A percentile compares a stretch with the other conserved stretches of the same genome.
phyloP scores from a whole-genome alignment of 192 early-diverging fungal genomes.

The Coemansia sp. region DNA sequence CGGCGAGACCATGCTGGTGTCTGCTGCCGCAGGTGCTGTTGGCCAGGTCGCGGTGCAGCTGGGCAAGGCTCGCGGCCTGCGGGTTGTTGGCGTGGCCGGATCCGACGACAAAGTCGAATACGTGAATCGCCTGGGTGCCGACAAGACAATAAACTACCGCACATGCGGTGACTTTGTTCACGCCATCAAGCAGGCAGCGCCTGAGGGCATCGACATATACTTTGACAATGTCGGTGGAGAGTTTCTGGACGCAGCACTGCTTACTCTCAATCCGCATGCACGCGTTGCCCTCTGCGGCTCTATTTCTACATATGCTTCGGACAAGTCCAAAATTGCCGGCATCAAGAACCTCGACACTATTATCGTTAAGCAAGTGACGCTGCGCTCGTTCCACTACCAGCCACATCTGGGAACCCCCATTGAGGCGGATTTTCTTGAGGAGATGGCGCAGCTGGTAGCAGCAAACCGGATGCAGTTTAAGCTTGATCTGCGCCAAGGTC shows the following conservation, averaged over 20 bases:
- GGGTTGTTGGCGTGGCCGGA: slow-evolving; percentile 80
- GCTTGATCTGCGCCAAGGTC: slow-evolving; percentile 58
- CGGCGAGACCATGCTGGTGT: slow-evolving; percentile 82
- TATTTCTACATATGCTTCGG: slow-evolving; percentile 69
- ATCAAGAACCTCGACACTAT: slow-evolving; percentile 61
- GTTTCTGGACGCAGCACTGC: slow-evolving; percentile 68
- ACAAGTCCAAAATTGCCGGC: slow-evolving; percentile 48
- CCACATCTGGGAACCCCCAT: slow-evolving; percentile 44
- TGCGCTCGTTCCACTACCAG: slow-evolving; percentile 66
- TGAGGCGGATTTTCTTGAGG: slow-evolving; percentile 55
- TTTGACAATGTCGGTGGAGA: slow-evolving; percentile 83
- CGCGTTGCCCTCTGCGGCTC: slow-evolving; percentile 71
- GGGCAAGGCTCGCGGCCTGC: slow-evolving; percentile 68
- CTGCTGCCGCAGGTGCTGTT: slow-evolving; percentile 80
- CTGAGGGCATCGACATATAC: slow-evolving; percentile 82
- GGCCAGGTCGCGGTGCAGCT: slow-evolving; percentile 79
- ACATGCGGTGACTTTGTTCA: slow-evolving; percentile 50
- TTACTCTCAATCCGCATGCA: slow-evolving; percentile 59
- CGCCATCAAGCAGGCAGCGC: slow-evolving; percentile 61
- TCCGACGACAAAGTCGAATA: slow-evolving; percentile 78
- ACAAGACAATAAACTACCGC: slow-evolving; percentile 92
- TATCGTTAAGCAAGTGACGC: slow-evolving; percentile 55
- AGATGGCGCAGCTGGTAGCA: slow-evolving; percentile 58
- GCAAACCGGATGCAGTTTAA: slow-evolving; percentile 63
- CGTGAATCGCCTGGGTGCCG: slow-evolving; percentile 67